phyloP scores from a whole-genome alignment of 148 eudicot genomes.

The Polygonum maritimum region DNA sequence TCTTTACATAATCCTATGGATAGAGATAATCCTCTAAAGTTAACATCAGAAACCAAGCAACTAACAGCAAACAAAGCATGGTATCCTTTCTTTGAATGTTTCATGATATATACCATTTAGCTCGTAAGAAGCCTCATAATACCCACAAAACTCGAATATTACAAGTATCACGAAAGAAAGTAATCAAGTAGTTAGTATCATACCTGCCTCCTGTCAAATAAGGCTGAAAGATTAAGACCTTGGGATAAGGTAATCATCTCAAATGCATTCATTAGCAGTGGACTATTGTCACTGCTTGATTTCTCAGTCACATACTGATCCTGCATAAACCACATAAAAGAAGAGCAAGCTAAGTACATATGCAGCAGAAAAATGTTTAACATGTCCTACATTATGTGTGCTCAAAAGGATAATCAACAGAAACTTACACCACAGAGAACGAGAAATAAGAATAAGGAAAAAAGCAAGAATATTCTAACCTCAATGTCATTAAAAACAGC shows the following conservation, averaged over 20 bases:
- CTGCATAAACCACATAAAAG: conserved; percentile 32
- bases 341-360: too few relatives aligned
- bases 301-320: conserved; percentile 74
- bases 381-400: not conserved
- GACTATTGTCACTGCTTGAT: conserved; percentile 42
- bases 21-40: not conserved
- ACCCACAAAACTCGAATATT: not conserved
- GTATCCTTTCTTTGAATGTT: not conserved
- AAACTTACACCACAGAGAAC: not conserved
- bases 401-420: not conserved
- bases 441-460: too few relatives aligned
- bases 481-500: conserved; percentile 92
- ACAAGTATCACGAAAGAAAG: not conserved
- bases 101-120: not conserved
- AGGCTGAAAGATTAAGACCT: conserved; percentile 86
- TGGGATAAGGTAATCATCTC: conserved; percentile 98
- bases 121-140: not conserved
- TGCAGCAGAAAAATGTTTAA: too few relatives aligned
- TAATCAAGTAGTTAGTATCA: not conserved
- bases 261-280: conserved; percentile 93
- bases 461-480: conserved; percentile 27
- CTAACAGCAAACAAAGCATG: not conserved
- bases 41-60: not conserved
- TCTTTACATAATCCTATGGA: conserved; percentile 67
- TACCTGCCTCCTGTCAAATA: conserved; percentile 99